Evolutionary conservation across 345 rosid genomes (phyloP).

Genomic region (Populus euphratica): DNA sequence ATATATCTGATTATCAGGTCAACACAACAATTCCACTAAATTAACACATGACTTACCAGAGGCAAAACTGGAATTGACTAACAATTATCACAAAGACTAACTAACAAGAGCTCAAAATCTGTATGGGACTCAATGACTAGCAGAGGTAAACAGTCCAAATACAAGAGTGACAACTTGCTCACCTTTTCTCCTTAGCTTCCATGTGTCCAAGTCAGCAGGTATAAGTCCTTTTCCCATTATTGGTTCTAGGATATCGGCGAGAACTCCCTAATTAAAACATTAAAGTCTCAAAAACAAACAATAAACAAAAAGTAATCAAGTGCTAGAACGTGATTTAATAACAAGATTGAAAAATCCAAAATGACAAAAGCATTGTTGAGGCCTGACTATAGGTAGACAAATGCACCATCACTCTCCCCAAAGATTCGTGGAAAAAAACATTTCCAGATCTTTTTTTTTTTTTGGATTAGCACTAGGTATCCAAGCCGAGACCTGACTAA

Average conservation of each 20-base stretch:
- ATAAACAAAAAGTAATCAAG: neutral
- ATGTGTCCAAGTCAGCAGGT: constrained; percentile 89
- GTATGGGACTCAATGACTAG: neutral
- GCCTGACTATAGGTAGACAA: too few relatives aligned
- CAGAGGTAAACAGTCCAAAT: neutral
- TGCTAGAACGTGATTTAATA: neutral
- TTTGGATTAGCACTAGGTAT: too few relatives aligned
- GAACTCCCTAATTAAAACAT: constrained; percentile 65
- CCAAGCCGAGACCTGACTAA: too few relatives aligned
- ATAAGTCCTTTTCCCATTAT: constrained; percentile 98
- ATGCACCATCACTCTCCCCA: too few relatives aligned
- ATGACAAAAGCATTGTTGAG: neutral
- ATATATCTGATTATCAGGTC: too few relatives aligned
- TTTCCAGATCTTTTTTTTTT: too few relatives aligned
- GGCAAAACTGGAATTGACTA: too few relatives aligned
- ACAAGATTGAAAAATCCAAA: neutral
- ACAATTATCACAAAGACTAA: too few relatives aligned
- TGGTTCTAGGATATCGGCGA: constrained; percentile 94
- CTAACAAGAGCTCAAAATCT: too few relatives aligned
- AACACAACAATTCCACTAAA: too few relatives aligned
- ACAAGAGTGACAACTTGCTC: constrained; percentile 12
- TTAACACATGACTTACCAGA: too few relatives aligned
- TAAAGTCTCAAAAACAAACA: neutral
- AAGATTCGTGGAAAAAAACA: too few relatives aligned
- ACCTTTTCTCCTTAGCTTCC: constrained; percentile 98